Evolutionary conservation across 208 protist species (phyloP).

Genomic region (Phytomonas serpens): DNA sequence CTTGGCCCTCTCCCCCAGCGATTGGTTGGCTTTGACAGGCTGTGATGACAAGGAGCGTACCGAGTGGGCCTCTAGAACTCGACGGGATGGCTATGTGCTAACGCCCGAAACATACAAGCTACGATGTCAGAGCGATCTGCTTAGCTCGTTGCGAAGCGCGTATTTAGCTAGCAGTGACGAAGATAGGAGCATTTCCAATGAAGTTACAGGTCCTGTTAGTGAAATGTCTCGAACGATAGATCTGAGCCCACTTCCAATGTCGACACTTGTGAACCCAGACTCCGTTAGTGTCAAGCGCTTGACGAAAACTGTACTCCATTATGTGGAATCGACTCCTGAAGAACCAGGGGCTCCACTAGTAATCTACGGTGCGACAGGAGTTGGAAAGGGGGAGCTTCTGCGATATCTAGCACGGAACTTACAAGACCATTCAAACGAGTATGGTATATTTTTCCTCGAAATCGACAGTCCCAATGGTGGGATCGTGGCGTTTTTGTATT

Average conservation of each 20-base stretch:
- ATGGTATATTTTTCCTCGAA: constrained; percentile 26
- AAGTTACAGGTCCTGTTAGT: not conserved
- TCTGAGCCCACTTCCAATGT: not conserved
- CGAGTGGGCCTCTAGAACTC: not conserved
- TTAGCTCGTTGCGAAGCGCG: constrained; percentile 29
- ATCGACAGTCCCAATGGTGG: constrained; percentile 33
- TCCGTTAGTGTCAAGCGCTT: not conserved
- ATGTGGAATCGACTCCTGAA: constrained; percentile 19
- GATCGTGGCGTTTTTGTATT: constrained; percentile 47
- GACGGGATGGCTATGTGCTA: constrained; percentile 12
- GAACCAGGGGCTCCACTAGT: constrained; percentile 48
- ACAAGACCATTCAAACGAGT: constrained; percentile 11
- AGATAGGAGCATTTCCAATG: not conserved
- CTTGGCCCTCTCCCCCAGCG: not conserved
- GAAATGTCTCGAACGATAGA: not conserved
- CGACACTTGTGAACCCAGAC: not conserved
- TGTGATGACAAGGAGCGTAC: not conserved
- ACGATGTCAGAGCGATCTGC: constrained; percentile 73
- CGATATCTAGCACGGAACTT: constrained; percentile 29
- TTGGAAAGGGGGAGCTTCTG: constrained; percentile 54
- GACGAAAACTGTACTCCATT: constrained; percentile 32
- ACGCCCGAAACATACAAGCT: constrained; percentile 25
- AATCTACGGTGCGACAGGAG: constrained; percentile 46
- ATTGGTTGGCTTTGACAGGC: not conserved
- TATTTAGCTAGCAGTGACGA: constrained; percentile 16